These are phyloP conservation scores for Phyllosticta citrichinensis DNA, from an alignment of 2,329 filamentous ascomycete species.

Conservation along the genomic window DNA sequence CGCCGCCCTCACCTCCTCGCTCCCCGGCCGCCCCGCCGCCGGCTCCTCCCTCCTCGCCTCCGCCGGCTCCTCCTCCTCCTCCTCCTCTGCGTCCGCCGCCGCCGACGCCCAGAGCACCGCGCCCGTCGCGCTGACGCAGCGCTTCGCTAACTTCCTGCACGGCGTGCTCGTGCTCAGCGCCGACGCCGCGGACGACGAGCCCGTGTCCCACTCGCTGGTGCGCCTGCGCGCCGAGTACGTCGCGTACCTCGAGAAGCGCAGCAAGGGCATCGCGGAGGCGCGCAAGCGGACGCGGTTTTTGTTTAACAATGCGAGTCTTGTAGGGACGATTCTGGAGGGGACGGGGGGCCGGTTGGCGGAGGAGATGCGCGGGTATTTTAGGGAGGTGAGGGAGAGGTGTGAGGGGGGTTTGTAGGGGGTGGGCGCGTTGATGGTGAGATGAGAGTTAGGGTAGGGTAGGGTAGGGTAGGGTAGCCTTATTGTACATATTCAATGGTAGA, in stretches of 20 bases:
- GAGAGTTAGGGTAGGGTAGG: too few relatives aligned
- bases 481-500: too few relatives aligned
- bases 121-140: constrained; percentile 83
- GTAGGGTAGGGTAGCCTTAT: too few relatives aligned
- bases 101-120: constrained; percentile 60
- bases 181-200: constrained; percentile 92
- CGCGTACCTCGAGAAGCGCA: constrained; percentile 66
- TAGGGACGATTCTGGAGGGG: constrained; percentile 79
- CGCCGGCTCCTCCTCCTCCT: constrained; percentile 35
- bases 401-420: too few relatives aligned
- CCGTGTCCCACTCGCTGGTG: constrained; percentile 69
- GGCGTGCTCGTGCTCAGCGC: constrained; percentile 72
- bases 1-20: constrained; percentile 43
- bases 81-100: constrained; percentile 18
- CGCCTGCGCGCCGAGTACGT: constrained; percentile 75
- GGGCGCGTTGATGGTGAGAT: too few relatives aligned
- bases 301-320: constrained; percentile 90
- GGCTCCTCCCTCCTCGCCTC: constrained; percentile 29
- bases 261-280: constrained; percentile 63
- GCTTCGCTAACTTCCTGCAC: constrained; percentile 88
- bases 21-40: constrained; percentile 27
- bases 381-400: constrained; percentile 41
- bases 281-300: constrained; percentile 80
- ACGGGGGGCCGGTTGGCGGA: constrained; percentile 59
- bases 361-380: constrained; percentile 69